A percentile compares a stretch with the other conserved stretches of the same genome.
These are phyloP conservation scores for Penicillium riverlandense DNA, from an alignment of 495 filamentous ascomycete species.

Conservation along the genomic window DNA sequence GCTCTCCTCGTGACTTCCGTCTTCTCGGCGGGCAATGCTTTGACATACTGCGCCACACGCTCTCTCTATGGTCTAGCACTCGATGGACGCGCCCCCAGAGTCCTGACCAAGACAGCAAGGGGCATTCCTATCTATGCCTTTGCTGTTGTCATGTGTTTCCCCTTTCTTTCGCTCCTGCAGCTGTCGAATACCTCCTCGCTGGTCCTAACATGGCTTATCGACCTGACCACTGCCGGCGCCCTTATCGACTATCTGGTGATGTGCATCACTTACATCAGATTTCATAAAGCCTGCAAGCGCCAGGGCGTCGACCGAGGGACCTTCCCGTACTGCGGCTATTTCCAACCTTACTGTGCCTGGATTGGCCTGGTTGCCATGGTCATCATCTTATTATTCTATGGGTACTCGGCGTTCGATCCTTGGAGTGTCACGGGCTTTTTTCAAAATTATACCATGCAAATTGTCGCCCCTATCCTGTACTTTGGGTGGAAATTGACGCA, in stretches of 20 bases:
- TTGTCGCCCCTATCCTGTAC: slow-evolving; percentile 36
- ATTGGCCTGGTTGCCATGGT: slow-evolving; percentile 26
- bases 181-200: slow-evolving; percentile 15
- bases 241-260: slow-evolving; percentile 39
- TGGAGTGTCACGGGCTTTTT: slow-evolving; percentile 23
- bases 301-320: slow-evolving; percentile 26
- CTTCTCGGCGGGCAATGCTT: slow-evolving; percentile 42
- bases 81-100: slow-evolving; percentile 35
- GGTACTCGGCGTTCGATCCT: slow-evolving; percentile 23
- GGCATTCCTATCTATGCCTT: slow-evolving; percentile 41
- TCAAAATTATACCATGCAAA: slow-evolving; percentile 32
- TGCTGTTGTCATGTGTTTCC: slow-evolving; percentile 31
- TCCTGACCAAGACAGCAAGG: slow-evolving; percentile 33
- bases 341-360: slow-evolving; percentile 29
- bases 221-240: slow-evolving; percentile 17
- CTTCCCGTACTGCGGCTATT: slow-evolving; percentile 21
- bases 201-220: slow-evolving; percentile 23
- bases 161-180: slow-evolving; percentile 27
- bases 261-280: slow-evolving; percentile 42
- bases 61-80: slow-evolving; percentile 38
- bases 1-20: slow-evolving; percentile 42
- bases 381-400: slow-evolving; percentile 19
- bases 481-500: slow-evolving; percentile 51
- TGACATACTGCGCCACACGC: slow-evolving; percentile 36
- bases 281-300: slow-evolving; percentile 22